Percentiles rank a stretch among this genome's conserved stretches.
Conservation (phyloP, 1,284 basidiomycete species). For the Nidula niveotomentosa region DNA sequence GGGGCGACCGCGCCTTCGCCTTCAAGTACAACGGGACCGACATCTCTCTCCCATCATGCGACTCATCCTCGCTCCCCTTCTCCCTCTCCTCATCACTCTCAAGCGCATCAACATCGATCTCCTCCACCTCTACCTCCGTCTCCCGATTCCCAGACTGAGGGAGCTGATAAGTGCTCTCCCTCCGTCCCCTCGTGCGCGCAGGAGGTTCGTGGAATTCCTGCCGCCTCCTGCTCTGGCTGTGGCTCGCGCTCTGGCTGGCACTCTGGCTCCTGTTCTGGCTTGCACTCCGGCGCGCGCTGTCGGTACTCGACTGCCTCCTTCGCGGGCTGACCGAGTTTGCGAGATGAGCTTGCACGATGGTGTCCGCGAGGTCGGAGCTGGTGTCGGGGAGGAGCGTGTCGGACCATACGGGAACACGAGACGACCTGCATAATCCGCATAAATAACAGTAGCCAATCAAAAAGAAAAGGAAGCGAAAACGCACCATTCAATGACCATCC, state of each 20-base stretch:
- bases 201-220: not conserved
- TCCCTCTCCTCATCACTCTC: not conserved
- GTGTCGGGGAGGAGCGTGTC: constrained; percentile 23
- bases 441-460: not conserved
- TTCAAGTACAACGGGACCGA: not conserved
- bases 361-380: not conserved
- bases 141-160: not conserved
- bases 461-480: not conserved
- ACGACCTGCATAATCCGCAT: constrained; percentile 12
- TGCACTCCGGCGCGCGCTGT: not conserved
- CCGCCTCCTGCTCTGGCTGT: not conserved
- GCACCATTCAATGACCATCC: constrained; percentile 28
- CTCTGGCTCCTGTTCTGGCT: not conserved
- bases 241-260: not conserved
- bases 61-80: not conserved
- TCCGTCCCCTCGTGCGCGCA: not conserved
- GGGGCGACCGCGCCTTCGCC: not conserved
- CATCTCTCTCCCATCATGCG: not conserved
- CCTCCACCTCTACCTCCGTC: not conserved
- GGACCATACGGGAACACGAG: constrained; percentile 25
- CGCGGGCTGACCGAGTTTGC: not conserved
- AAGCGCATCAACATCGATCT: not conserved
- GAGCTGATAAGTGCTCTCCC: not conserved
- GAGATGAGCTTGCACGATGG: not conserved
- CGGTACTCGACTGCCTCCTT: not conserved